Evolutionary conservation across 345 rosid genomes (phyloP).

Genomic region (Salix koriyanagi): DNA sequence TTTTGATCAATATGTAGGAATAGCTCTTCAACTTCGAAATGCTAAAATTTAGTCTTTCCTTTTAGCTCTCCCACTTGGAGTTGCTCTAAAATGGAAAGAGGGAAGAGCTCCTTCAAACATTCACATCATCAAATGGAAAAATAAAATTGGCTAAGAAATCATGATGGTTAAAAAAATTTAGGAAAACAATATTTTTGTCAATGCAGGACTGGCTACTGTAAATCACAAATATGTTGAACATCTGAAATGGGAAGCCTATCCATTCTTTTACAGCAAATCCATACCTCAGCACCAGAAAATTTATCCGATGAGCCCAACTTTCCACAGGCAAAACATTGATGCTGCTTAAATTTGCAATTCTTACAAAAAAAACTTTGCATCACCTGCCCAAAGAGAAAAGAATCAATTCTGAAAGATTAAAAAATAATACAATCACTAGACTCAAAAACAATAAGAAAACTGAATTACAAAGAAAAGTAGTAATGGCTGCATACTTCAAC

Average conservation of each 20-base stretch:
- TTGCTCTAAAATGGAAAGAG: background rate
- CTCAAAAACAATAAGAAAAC: conserved; percentile 2
- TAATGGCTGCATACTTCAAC: conserved; percentile 50
- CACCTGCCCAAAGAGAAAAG: conserved; percentile 41
- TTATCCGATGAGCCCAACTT: conserved; percentile 76
- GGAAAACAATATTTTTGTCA: background rate
- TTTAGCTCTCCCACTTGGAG: no score
- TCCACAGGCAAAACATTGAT: conserved; percentile 83
- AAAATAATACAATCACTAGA: conserved; percentile 4
- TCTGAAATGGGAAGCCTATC: background rate
- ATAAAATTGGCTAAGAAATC: background rate
- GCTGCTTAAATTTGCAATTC: conserved; percentile 69
- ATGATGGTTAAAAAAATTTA: background rate
- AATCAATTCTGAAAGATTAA: background rate
- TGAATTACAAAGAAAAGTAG: conserved; percentile 6
- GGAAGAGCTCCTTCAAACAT: background rate
- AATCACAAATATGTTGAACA: background rate
- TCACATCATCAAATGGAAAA: background rate
- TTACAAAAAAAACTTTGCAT: conserved; percentile 52
- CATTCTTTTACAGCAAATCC: conserved; percentile 10
- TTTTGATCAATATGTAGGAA: no score
- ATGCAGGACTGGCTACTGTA: background rate
- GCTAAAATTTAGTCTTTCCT: no score
- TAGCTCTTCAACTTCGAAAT: no score
- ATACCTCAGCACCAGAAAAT: conserved; percentile 65